Percentiles rank a stretch among this genome's conserved stretches.
Conservation (phyloP, 257 asterid species). For the Solanum paucissectum region DNA sequence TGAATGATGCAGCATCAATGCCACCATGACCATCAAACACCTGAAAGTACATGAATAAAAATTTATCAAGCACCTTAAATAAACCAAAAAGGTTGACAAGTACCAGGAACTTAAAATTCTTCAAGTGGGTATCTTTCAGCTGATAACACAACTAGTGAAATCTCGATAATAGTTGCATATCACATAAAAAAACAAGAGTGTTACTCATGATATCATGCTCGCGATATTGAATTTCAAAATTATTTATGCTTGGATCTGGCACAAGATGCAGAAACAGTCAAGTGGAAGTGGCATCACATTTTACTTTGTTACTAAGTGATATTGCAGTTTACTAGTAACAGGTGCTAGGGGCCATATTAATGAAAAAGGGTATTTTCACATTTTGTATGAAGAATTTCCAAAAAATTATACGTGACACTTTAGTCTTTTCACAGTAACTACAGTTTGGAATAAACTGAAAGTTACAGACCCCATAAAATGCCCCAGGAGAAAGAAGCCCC, state of each 20-base stretch:
- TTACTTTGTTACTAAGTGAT: neutral
- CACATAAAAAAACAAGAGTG: neutral
- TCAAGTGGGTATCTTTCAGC: neutral
- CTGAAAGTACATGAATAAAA: conserved; percentile 21
- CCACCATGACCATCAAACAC: conserved; percentile 91
- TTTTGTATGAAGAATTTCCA: neutral
- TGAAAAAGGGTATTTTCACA: neutral
- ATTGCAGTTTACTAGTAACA: neutral
- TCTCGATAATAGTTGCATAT: neutral
- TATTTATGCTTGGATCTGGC: neutral
- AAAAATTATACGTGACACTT: neutral
- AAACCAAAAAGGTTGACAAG: neutral
- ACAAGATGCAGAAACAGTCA: neutral
- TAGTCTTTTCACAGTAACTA: neutral
- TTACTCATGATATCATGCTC: neutral
- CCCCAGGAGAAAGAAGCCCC: conserved; percentile 44
- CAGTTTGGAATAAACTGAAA: neutral
- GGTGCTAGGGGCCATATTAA: neutral
- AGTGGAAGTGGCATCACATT: neutral
- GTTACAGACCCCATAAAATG: conserved; percentile 76
- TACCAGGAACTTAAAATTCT: neutral
- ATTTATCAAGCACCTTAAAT: neutral
- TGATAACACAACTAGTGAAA: neutral
- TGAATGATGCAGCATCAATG: conserved; percentile 71
- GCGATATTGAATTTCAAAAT: neutral